These are phyloP conservation scores for Limtongia smithiae DNA, from an alignment of 805 yeast genomes.

Conservation along the genomic window DNA sequence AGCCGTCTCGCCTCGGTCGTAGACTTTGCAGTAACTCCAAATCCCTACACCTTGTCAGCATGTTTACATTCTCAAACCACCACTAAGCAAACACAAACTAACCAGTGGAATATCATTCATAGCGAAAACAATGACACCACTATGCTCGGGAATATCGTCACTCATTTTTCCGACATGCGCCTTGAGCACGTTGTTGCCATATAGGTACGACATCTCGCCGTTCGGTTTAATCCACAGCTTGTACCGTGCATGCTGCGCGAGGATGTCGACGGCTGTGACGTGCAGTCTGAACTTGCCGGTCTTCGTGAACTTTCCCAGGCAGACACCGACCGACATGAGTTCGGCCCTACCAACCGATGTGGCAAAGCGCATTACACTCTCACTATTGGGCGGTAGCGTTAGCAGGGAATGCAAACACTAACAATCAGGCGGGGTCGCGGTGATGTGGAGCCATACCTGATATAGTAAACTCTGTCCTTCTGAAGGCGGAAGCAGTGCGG, in stretches of 20 bases:
- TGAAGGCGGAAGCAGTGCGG: constrained; percentile 95
- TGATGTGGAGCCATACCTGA: constrained; percentile 38
- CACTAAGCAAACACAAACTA: background rate
- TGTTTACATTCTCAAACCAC: background rate
- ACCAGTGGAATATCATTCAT: constrained; percentile 81
- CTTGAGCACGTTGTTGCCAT: constrained; percentile 93
- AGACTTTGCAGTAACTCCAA: constrained; percentile 90
- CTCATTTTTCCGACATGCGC: constrained; percentile 97
- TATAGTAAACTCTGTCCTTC: constrained; percentile 94
- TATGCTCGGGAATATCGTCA: constrained; percentile 97
- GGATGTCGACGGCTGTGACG: constrained; percentile 79
- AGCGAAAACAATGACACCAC: constrained; percentile 86
- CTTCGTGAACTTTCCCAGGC: constrained; percentile 95
- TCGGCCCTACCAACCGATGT: constrained; percentile 85
- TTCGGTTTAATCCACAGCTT: constrained; percentile 95
- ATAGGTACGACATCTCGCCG: constrained; percentile 97
- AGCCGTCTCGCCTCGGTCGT: constrained; percentile 81
- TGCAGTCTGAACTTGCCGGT: constrained; percentile 95
- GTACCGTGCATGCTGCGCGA: constrained; percentile 84
- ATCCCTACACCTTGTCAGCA: constrained; percentile 49
- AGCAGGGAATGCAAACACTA: background rate
- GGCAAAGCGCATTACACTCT: constrained; percentile 55
- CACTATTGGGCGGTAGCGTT: constrained; percentile 8
- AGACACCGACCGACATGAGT: constrained; percentile 87
- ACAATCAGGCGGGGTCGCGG: background rate